Evolutionary conservation across 2,329 filamentous ascomycete genomes (phyloP), one percentile per base, ranked within the genome.

Genomic region (Cryphonectria naterciae): DNA sequence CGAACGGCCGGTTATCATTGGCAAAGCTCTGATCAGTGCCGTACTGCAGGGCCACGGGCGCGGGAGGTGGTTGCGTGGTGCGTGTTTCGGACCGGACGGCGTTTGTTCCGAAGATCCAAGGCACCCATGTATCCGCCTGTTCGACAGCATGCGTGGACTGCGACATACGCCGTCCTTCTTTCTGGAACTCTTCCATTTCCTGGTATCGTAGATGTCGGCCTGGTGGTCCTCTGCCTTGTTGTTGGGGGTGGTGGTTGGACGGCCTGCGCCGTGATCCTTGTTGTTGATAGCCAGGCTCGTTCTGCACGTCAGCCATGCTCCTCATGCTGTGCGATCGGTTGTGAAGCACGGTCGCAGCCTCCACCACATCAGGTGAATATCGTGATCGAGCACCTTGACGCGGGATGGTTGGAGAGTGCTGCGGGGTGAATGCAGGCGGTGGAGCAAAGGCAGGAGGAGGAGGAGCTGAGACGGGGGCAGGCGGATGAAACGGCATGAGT

Each of bases 11-110:
- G 46, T 65, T 68, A 7, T 84, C 78, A 32, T 81, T 79, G 72
- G 82, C 85, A 77, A 93, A 93, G 70, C 83, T 88, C n/a, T 85
- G 78, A 78, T 93, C 91, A 0, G 91, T 91, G 13, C 91, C 91
- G 87, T 89, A 93, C 73, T 88, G 87, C 61, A 92, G 83, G 67
- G 86, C 84, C 76, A 83, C 70, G 22, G 74, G 65, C 6, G 72
- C 52, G 28, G 65, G 35, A 11, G 68, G 82, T 83, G 68, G 82
- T 83, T 85, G 62, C 83, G 64, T 64, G 39, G 70, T 61, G 25
- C 61, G 63, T 15, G 65, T 4, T n/a, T 37, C 64, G 41, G 64
- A 78, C 10, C 79, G 76, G 70, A 85, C 84, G 6, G 81, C 78
- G 60, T 79, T 77, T 56, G 28, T 35, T 15, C 49, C 65, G 10